Percentiles rank a stretch among this genome's conserved stretches.
These are phyloP conservation scores for Porphyrellus cyaneotinctus DNA, from an alignment of 768 basidiomycete species.

Conservation along the genomic window DNA sequence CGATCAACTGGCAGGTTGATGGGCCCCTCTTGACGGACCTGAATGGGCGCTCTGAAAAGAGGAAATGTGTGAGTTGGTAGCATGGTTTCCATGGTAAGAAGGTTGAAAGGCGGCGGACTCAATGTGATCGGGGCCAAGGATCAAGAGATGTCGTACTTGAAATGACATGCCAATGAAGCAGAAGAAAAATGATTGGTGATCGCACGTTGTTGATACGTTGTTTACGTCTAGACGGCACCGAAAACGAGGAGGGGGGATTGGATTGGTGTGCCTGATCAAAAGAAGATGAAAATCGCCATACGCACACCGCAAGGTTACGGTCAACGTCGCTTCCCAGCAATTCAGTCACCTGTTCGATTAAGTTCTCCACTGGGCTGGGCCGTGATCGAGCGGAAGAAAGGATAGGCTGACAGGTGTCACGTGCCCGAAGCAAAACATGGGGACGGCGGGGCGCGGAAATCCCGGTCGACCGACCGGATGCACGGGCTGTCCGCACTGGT, in stretches of 20 bases:
- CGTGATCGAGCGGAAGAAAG: slow-evolving; percentile 5
- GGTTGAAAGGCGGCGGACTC: slow-evolving; percentile 9
- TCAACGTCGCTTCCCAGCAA: slow-evolving; percentile 15
- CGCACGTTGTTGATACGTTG: slow-evolving; percentile 26
- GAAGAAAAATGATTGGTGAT: slow-evolving; percentile 24
- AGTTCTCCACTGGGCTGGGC: neutral
- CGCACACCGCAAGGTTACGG: slow-evolving; percentile 14
- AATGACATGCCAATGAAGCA: slow-evolving; percentile 21
- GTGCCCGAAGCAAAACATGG: slow-evolving; percentile 22
- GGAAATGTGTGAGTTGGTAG: slow-evolving; percentile 7
- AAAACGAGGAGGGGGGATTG: slow-evolving; percentile 24
- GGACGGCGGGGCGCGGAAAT: slow-evolving; percentile 5
- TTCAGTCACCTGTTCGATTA: slow-evolving; percentile 7
- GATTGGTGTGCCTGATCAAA: slow-evolving; percentile 28
- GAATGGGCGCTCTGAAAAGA: slow-evolving; percentile 7
- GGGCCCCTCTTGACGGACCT: neutral
- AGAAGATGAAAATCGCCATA: slow-evolving; percentile 21
- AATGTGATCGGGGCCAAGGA: slow-evolving; percentile 22
- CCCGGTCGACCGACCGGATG: neutral
- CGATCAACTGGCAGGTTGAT: slow-evolving; percentile 1
- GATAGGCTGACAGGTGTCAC: slow-evolving; percentile 15
- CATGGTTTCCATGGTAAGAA: slow-evolving; percentile 30
- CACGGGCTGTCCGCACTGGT: neutral
- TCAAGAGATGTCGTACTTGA: slow-evolving; percentile 27
- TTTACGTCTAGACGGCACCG: slow-evolving; percentile 31